Evolutionary conservation across 441 rosid species (phyloP), one percentile per base, ranked within the genome.

Genomic region (Isatis lusitanica): DNA sequence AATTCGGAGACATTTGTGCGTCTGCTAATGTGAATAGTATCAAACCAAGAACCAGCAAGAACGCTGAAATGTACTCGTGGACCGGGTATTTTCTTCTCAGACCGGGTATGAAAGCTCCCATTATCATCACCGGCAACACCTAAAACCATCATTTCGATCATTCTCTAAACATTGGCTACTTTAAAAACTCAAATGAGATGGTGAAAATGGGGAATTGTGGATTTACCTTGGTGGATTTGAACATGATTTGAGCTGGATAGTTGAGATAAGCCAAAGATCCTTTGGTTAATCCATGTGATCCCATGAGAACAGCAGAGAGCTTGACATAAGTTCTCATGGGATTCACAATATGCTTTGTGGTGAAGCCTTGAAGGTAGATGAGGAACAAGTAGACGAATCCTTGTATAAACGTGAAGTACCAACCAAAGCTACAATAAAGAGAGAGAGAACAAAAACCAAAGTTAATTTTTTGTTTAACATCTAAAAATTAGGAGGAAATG

Each of bases 181-280:
- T 30, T 18, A 48, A 48, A 26, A 42, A 39, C 51, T 60, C 61
- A 42, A 50, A 10, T 35, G 40, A 74, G 51, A 56, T 13, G 9
- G 12, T 57, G 12, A 40, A 10, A 4, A n/a, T 3, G 50, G 3
- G 3, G 28, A 39, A 18, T 3, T 42, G 5, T 11, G 48, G 13
- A 21, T 5, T 47, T 76, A 87, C 98, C 95, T 93, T 90, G 70
- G 97, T 90, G 83, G 98, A 93, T 81, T 93, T 92, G 71, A 92
- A 92, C 96, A 92, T 92, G 83, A 92, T 85, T 75, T 92, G 98
- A 15, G 98, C 98, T 4, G 98, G 98, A 76, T 93, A 93, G 71
- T 93, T 93, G 21, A 93, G 98, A 55, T 85, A 93, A 79, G 98
- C 98, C 70, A 93, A 78, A 43, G 98, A 93, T 6, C 98, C 97